These are phyloP conservation scores for Apiotrichum brassicae DNA, from an alignment of 1,284 basidiomycete genomes.

Conservation along the genomic window DNA sequence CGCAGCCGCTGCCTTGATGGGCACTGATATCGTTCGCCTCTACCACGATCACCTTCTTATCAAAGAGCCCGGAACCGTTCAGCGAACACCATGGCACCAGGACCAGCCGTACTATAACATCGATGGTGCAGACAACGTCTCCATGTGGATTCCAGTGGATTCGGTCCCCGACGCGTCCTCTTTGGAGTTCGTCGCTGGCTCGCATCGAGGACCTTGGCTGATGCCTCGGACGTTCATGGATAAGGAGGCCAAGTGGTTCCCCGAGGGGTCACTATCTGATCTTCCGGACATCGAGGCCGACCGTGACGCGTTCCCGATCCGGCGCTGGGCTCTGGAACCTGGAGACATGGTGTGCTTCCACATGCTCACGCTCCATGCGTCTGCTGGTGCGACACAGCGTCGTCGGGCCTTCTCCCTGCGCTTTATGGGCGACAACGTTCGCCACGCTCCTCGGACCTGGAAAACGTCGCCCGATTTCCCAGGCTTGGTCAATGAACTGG, in stretches of 20 bases:
- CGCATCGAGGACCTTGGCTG: slow-evolving; percentile 14
- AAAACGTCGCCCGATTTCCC: slow-evolving; percentile 14
- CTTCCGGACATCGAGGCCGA: slow-evolving; percentile 14
- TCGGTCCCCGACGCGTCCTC: slow-evolving; percentile 3
- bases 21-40: slow-evolving; percentile 3
- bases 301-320: slow-evolving; percentile 5
- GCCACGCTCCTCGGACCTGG: slow-evolving; percentile 12
- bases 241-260: slow-evolving; percentile 19
- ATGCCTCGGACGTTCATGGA: slow-evolving; percentile 19
- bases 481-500: slow-evolving; percentile 9
- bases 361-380: slow-evolving; percentile 20
- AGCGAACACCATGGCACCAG: slow-evolving; percentile 19
- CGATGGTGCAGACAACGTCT: slow-evolving; percentile 5
- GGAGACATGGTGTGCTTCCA: slow-evolving; percentile 17
- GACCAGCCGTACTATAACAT: slow-evolving; percentile 21
- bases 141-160: slow-evolving; percentile 18
- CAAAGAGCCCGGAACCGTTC: slow-evolving; percentile 13
- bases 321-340: slow-evolving; percentile 9
- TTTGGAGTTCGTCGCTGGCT: slow-evolving; percentile 16
- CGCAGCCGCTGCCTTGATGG: slow-evolving; percentile 10
- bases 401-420: slow-evolving; percentile 1
- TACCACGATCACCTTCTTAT: slow-evolving; percentile 18
- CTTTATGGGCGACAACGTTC: slow-evolving; percentile 3
- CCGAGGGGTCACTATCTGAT: slow-evolving; percentile 13
- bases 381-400: slow-evolving; percentile 1